Evolutionary conservation across 306 rosid genomes (phyloP), one percentile per base, ranked within the genome.

Genomic region (Prunus mongolica): DNA sequence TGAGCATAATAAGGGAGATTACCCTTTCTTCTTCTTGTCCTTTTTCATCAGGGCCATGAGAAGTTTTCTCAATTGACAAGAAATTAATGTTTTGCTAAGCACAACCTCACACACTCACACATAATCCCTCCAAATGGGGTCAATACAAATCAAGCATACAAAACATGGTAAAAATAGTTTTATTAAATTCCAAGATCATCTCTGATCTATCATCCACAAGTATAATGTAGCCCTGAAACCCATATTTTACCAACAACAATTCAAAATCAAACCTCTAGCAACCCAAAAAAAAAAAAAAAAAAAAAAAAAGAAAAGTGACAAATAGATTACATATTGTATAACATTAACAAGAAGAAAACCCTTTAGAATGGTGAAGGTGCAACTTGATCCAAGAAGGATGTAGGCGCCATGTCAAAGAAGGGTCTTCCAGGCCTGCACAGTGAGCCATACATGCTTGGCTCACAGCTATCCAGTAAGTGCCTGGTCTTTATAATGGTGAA

Each of bases 291-390:
- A 15, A 28, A 1, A 34, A 34, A 6, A 34, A 34, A 34, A 22
- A 22, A 22, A 34, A 6, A 1, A 34, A 3, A 1, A 34, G 6
- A 6, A 34, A 34, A 34, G 2, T 27, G 25, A 24, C 19, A 60
- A 0, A 57, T 57, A 60, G 34, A 60, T 13, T 60, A 25, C 34
- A 25, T 47, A 47, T 27, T 24, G 38, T 25, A 24, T 5, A 22
- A 13, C 2, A 22, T 15, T 2, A 60, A 27, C 65, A 25, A 25
- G 19, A 60, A 60, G 46, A 30, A 30, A 7, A 38, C 2, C 44
- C 69, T 6, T 47, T 65, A 65, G 50, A 34, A 65, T 2, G 69
- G 69, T 19, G 69, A 65, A 32, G 69, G 69, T 9, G 69, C 69
- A 15, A 65, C 38, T n/a, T 65, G 25, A 3, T 34, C 49, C 49